Conservation (phyloP, 768 basidiomycete genomes). For the Boletus huronensis region DNA sequence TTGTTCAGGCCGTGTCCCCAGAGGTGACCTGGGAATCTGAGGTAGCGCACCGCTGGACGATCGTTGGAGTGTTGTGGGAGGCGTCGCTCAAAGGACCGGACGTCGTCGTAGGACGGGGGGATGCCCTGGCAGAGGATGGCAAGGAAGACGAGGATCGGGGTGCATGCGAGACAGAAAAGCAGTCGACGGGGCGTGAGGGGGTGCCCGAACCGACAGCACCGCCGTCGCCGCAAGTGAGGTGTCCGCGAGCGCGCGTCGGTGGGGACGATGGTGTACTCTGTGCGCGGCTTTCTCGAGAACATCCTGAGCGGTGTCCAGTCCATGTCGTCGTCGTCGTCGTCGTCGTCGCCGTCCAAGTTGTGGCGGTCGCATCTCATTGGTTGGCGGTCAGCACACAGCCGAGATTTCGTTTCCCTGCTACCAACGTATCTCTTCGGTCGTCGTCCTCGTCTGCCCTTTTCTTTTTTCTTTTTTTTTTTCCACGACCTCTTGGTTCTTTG, state of each 20-base stretch:
- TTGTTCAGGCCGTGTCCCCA: slow-evolving; percentile 66
- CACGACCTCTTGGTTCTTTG: background rate
- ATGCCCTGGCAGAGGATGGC: slow-evolving; percentile 36
- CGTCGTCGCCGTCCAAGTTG: no score
- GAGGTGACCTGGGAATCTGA: slow-evolving; percentile 52
- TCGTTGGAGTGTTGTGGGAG: slow-evolving; percentile 36
- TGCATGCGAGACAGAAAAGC: slow-evolving; percentile 17
- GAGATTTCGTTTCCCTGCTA: no score
- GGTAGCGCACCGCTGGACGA: slow-evolving; percentile 32
- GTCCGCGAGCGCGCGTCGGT: background rate
- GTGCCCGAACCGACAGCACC: slow-evolving; percentile 10
- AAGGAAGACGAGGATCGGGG: slow-evolving; percentile 25
- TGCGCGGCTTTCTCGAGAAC: background rate
- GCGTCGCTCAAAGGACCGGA: slow-evolving; percentile 33
- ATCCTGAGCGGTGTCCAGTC: background rate
- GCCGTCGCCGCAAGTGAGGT: slow-evolving; percentile 7
- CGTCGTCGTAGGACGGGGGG: slow-evolving; percentile 38
- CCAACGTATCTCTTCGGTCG: no score
- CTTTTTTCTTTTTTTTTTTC: no score
- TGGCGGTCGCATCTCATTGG: no score
- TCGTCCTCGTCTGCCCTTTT: no score
- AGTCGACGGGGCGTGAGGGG: slow-evolving; percentile 29
- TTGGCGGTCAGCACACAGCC: no score
- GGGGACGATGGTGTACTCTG: slow-evolving; percentile 14
- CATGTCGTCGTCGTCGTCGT: background rate